Conservation (phyloP, 2,329 filamentous ascomycete genomes). For the Meredithiella fracta region DNA sequence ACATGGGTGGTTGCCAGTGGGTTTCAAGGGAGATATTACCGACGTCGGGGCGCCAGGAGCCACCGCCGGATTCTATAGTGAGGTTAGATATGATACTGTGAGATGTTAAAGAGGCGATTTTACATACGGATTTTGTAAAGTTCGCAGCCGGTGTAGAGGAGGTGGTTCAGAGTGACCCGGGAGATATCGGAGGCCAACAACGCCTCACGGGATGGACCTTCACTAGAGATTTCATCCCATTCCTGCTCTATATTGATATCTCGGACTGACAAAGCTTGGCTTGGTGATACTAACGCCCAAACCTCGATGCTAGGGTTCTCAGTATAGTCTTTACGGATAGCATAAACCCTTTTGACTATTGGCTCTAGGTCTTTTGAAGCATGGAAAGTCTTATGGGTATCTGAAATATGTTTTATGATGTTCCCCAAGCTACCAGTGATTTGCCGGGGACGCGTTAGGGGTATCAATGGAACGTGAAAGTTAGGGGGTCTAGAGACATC, state of each 20-base stretch:
- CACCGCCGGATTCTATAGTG: slow-evolving; percentile 53
- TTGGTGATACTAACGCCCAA: slow-evolving; percentile 44
- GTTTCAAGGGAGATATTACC: slow-evolving; percentile 67
- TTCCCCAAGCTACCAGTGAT: slow-evolving; percentile 59
- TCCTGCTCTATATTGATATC: slow-evolving; percentile 24
- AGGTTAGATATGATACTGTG: slow-evolving; percentile 3
- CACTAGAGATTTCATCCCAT: too few species aligned
- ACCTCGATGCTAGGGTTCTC: slow-evolving; percentile 40
- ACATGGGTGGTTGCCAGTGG: slow-evolving; percentile 14
- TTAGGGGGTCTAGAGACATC: neutral
- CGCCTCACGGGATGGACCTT: slow-evolving; percentile 5
- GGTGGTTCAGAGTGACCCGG: neutral
- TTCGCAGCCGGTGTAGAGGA: slow-evolving; percentile 20
- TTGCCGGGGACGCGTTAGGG: slow-evolving; percentile 44
- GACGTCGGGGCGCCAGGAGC: slow-evolving; percentile 69
- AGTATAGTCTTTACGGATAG: slow-evolving; percentile 21
- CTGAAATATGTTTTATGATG: slow-evolving; percentile 50
- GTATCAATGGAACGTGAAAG: slow-evolving; percentile 34
- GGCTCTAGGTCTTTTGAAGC: slow-evolving; percentile 58
- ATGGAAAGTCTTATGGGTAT: slow-evolving; percentile 28
- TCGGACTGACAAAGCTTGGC: slow-evolving; percentile 27
- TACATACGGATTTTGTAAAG: slow-evolving; percentile 30
- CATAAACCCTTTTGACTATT: slow-evolving; percentile 43
- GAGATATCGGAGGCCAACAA: neutral
- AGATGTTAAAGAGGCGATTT: neutral